Percentiles rank a stretch among this genome's conserved stretches.
These are phyloP conservation scores for Mycena chlorophos DNA, from an alignment of 768 basidiomycete genomes.

Conservation along the genomic window DNA sequence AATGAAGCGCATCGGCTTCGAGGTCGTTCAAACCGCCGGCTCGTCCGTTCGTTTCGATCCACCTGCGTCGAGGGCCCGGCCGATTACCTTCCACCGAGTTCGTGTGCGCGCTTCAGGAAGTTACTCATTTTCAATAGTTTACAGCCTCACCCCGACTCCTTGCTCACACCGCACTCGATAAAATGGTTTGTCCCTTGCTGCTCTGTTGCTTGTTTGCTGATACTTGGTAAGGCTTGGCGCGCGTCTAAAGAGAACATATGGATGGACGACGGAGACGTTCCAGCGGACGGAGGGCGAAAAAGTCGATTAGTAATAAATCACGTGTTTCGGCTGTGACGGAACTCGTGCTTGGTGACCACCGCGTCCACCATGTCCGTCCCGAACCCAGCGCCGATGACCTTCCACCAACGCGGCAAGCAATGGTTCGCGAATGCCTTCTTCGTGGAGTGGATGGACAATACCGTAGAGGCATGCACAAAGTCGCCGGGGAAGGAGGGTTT, in stretches of 20 bases:
- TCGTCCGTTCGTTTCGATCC: conserved; percentile 24
- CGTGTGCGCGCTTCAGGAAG: neutral
- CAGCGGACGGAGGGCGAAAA: conserved; percentile 1
- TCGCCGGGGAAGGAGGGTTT: neutral
- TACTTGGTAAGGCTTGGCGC: conserved; percentile 15
- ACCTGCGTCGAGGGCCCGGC: conserved; percentile 18
- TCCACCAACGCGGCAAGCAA: neutral
- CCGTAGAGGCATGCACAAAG: neutral
- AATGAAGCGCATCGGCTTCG: conserved; percentile 23
- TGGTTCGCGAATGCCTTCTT: neutral
- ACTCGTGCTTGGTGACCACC: too few species aligned
- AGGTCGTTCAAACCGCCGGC: conserved; percentile 20
- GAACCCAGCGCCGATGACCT: too few species aligned
- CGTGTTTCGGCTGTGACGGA: too few species aligned
- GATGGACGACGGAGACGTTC: conserved; percentile 20
- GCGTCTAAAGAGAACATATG: conserved; percentile 17
- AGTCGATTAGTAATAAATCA: too few species aligned
- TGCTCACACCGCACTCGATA: conserved; percentile 16
- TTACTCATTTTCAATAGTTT: neutral
- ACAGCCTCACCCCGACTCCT: conserved; percentile 24
- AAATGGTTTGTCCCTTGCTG: conserved; percentile 21
- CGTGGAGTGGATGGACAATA: neutral
- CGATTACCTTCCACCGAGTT: conserved; percentile 24
- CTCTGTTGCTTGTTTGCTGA: neutral
- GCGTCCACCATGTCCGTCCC: too few species aligned